Evolutionary conservation across 345 rosid species (phyloP).

Genomic region (Populus ilicifolia): DNA sequence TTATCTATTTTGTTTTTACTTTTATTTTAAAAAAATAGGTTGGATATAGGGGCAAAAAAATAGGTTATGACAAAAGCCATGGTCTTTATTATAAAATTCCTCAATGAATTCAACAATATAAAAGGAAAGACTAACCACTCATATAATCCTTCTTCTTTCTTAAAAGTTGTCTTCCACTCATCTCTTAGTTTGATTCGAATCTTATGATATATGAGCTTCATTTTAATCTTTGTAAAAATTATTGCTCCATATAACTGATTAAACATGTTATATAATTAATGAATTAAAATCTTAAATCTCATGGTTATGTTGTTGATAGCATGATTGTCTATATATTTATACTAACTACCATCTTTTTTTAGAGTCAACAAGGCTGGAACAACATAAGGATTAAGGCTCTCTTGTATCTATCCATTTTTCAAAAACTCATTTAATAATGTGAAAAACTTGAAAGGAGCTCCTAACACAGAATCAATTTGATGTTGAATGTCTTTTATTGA

Average conservation of each 20-base stretch:
- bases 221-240: background rate
- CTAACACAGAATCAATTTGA: accelerated
- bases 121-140: background rate
- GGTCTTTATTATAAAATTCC: too few relatives aligned
- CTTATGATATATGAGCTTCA: background rate
- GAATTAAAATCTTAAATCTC: background rate
- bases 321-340: background rate
- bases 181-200: background rate
- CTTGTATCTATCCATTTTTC: background rate
- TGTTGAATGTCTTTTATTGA: too few relatives aligned
- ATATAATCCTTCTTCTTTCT: background rate
- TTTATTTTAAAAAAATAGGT: too few relatives aligned
- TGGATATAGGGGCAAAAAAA: too few relatives aligned
- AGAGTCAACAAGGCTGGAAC: too few relatives aligned
- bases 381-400: too few relatives aligned
- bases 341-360: background rate
- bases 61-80: too few relatives aligned
- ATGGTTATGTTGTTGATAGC: background rate
- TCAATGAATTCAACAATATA: too few relatives aligned
- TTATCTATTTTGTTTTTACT: too few relatives aligned
- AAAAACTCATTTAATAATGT: background rate
- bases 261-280: background rate
- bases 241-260: background rate
- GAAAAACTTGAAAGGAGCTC: background rate
- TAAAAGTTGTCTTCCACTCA: background rate